These are phyloP conservation scores for Rosellinia necatrix DNA, from an alignment of 2,329 filamentous ascomycete species.

Conservation along the genomic window DNA sequence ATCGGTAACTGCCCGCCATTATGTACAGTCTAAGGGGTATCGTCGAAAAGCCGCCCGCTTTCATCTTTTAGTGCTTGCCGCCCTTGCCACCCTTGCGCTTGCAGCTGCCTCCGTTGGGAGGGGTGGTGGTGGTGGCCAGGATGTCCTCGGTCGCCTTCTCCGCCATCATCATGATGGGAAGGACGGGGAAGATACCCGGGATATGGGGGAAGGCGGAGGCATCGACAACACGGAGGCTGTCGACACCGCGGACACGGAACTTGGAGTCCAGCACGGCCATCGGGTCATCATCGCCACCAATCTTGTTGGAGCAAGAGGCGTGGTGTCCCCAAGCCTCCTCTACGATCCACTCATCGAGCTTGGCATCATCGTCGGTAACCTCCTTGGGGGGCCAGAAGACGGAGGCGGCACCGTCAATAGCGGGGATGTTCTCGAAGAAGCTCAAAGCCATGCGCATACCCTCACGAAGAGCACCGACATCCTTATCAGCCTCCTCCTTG, in stretches of 20 bases:
- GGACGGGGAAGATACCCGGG: conserved; percentile 44
- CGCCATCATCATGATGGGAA: conserved; percentile 36
- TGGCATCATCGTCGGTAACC: conserved; percentile 26
- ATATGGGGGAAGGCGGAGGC: conserved; percentile 56
- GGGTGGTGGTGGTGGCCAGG: conserved; percentile 11
- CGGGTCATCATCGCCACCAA: conserved; percentile 50
- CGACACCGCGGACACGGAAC: conserved; percentile 57
- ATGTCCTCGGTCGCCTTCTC: conserved; percentile 40
- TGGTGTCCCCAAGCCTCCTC: conserved; percentile 40
- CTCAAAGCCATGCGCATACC: conserved; percentile 57
- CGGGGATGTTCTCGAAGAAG: conserved; percentile 48
- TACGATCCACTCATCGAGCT: conserved; percentile 33
- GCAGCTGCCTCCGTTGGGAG: background rate
- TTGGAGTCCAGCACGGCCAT: conserved; percentile 57
- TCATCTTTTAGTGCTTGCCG: too few relatives aligned
- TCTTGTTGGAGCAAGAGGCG: conserved; percentile 37
- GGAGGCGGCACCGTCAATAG: conserved; percentile 44
- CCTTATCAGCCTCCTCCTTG: conserved; percentile 50
- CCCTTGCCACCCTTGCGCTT: background rate
- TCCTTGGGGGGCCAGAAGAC: conserved; percentile 33
- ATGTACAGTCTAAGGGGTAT: conserved; percentile 21
- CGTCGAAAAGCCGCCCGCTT: background rate
- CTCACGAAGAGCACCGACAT: conserved; percentile 60
- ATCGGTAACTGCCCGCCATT: conserved; percentile 10
- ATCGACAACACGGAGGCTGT: conserved; percentile 59